phyloP scores from a whole-genome alignment of 306 rosid species.

The Acmispon strigosus region DNA sequence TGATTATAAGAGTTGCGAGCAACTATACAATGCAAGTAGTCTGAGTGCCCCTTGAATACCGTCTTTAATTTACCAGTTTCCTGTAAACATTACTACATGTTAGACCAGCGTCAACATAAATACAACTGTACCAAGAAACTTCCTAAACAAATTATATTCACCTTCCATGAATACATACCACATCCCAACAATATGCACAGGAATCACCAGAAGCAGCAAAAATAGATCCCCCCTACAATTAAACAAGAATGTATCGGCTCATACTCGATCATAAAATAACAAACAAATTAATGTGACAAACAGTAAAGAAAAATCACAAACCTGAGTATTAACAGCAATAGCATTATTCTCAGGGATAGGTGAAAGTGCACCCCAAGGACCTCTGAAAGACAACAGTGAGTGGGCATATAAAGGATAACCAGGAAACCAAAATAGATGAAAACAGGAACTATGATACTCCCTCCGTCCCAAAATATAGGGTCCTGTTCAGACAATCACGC shows the following conservation, averaged over 20 bases:
- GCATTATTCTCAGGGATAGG: slow-evolving; percentile 97
- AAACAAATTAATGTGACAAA: background rate
- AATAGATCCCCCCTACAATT: slow-evolving; percentile 68
- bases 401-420: slow-evolving; percentile 1
- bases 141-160: slow-evolving; percentile 26
- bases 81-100: slow-evolving; percentile 34
- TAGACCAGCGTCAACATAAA: background rate
- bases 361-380: slow-evolving; percentile 98
- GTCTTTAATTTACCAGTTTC: slow-evolving; percentile 71
- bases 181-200: slow-evolving; percentile 96
- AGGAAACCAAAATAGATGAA: slow-evolving; percentile 2
- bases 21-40: slow-evolving; percentile 81
- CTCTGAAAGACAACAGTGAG: slow-evolving; percentile 48
- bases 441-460: background rate
- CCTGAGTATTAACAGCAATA: slow-evolving; percentile 68
- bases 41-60: slow-evolving; percentile 78
- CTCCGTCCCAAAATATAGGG: too few species aligned
- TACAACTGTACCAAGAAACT: slow-evolving; percentile 5
- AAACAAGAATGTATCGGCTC: slow-evolving; percentile 15
- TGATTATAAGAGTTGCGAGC: slow-evolving; percentile 78
- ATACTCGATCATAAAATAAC: slow-evolving; percentile 7
- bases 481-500: too few species aligned
- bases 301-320: background rate
- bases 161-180: slow-evolving; percentile 70
- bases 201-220: slow-evolving; percentile 91